phyloP scores from a whole-genome alignment of 176 grass and related monocot genomes.

The Luzula sylvatica region DNA sequence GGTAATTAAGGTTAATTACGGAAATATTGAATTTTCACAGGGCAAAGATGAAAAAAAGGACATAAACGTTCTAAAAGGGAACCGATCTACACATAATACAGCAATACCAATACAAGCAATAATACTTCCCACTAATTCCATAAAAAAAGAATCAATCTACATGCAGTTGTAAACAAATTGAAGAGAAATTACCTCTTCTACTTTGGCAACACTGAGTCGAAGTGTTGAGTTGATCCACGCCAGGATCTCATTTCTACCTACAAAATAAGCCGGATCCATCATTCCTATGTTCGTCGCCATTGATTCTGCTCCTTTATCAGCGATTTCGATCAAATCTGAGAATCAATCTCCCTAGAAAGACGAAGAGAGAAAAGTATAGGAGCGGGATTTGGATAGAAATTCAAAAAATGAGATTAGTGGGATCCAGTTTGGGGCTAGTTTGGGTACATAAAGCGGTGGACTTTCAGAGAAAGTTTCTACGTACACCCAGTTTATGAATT shows the following conservation, averaged over 20 bases:
- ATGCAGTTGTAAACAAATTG: neutral
- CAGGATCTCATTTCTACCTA: slow-evolving; percentile 87
- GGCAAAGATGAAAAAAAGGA: neutral
- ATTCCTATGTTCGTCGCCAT: slow-evolving; percentile 87
- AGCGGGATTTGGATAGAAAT: slow-evolving; percentile 16
- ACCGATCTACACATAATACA: neutral
- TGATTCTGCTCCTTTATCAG: neutral
- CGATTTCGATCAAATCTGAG: neutral
- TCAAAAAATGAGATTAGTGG: slow-evolving; percentile 13
- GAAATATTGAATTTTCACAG: neutral
- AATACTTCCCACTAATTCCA: no score
- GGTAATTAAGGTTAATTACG: no score
- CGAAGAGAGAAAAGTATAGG: neutral
- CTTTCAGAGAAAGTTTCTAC: neutral
- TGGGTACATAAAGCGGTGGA: neutral
- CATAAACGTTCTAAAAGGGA: no score
- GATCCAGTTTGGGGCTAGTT: neutral
- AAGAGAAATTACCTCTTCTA: slow-evolving; percentile 55
- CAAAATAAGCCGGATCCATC: slow-evolving; percentile 98
- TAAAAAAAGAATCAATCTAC: neutral
- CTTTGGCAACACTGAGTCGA: slow-evolving; percentile 84
- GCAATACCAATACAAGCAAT: neutral
- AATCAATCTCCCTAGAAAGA: neutral
- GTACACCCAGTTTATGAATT: no score
- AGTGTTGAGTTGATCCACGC: slow-evolving; percentile 97